A percentile compares a stretch with the other conserved stretches of the same genome.
Conservation (phyloP, 1,284 basidiomycete species). For the Flammula alnicola region DNA sequence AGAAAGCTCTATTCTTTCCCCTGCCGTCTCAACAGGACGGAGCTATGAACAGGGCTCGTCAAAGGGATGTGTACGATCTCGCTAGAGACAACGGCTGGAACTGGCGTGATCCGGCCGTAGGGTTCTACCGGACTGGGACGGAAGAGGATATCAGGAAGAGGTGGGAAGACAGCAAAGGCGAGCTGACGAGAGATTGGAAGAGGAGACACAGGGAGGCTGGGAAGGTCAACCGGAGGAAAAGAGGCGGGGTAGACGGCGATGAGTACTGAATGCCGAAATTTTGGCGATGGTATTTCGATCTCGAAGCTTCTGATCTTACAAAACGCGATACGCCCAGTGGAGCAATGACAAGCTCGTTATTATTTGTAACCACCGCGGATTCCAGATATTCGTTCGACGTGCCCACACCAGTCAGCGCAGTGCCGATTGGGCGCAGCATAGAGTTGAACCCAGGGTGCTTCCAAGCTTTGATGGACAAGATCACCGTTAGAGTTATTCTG, state of each 20-base stretch:
- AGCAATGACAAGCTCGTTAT: too few relatives aligned
- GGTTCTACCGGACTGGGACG: conserved; percentile 56
- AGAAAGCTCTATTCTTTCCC: conserved; percentile 69
- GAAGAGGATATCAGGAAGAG: conserved; percentile 66
- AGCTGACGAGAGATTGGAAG: conserved; percentile 83
- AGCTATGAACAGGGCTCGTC: conserved; percentile 29
- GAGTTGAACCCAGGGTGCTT: too few relatives aligned
- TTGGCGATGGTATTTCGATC: too few relatives aligned
- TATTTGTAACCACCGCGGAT: too few relatives aligned
- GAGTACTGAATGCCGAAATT: conserved; percentile 17
- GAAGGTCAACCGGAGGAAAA: conserved; percentile 65
- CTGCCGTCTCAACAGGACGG: conserved; percentile 30
- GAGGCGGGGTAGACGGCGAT: conserved; percentile 38
- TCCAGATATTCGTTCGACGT: too few relatives aligned
- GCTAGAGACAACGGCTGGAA: conserved; percentile 47
- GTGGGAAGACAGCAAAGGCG: conserved; percentile 75
- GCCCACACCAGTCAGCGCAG: too few relatives aligned
- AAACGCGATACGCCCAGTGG: too few relatives aligned
- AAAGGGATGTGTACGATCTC: conserved; percentile 48
- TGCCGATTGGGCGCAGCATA: too few relatives aligned
- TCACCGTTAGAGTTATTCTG: too few relatives aligned
- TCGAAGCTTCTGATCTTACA: too few relatives aligned
- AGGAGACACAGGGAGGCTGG: conserved; percentile 78
- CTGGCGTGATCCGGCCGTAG: conserved; percentile 43
- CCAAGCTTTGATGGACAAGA: too few relatives aligned